phyloP scores from a whole-genome alignment of 495 filamentous ascomycete genomes.

The Podospora pseudocomata region DNA sequence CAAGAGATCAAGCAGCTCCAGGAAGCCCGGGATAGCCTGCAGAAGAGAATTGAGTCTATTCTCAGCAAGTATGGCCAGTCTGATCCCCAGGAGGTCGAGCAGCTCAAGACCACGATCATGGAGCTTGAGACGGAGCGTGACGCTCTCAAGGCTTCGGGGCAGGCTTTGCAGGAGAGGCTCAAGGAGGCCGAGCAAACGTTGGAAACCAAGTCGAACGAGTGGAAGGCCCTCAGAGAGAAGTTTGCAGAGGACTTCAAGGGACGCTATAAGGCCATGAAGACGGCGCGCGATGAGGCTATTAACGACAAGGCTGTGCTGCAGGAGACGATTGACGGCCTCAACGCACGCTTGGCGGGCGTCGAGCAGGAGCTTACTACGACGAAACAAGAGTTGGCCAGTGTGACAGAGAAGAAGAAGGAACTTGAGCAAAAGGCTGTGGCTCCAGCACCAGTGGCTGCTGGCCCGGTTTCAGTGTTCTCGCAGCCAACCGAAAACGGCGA shows the following conservation, averaged over 20 bases:
- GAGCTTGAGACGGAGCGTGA: conserved; percentile 69
- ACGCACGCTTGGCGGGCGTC: conserved; percentile 31
- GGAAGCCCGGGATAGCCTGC: conserved; percentile 85
- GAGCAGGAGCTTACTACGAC: conserved; percentile 38
- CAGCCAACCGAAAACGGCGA: conserved; percentile 16
- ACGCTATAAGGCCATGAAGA: conserved; percentile 38
- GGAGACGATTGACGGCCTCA: conserved; percentile 30
- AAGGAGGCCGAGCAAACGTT: conserved; percentile 40
- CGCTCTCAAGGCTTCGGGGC: conserved; percentile 55
- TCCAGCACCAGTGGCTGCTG: conserved; percentile 11
- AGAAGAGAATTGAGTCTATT: conserved; percentile 89
- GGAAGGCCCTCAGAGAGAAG: conserved; percentile 39
- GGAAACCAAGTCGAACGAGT: conserved; percentile 44
- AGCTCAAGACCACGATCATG: conserved; percentile 63
- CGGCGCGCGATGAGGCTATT: conserved; percentile 39
- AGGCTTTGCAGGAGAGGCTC: conserved; percentile 56
- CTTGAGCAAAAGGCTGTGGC: conserved; percentile 29
- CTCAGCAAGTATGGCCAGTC: conserved; percentile 93
- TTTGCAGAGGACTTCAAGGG: conserved; percentile 49
- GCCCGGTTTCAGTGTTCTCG: conserved; percentile 7
- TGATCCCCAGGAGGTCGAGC: conserved; percentile 87
- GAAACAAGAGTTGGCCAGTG: conserved; percentile 33
- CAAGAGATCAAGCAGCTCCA: conserved; percentile 82
- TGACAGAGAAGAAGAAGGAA: conserved; percentile 36
- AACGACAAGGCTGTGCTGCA: conserved; percentile 40